A percentile compares a stretch with the other conserved stretches of the same genome.
phyloP scores from a whole-genome alignment of 306 rosid species.

The Corylus avellana region DNA sequence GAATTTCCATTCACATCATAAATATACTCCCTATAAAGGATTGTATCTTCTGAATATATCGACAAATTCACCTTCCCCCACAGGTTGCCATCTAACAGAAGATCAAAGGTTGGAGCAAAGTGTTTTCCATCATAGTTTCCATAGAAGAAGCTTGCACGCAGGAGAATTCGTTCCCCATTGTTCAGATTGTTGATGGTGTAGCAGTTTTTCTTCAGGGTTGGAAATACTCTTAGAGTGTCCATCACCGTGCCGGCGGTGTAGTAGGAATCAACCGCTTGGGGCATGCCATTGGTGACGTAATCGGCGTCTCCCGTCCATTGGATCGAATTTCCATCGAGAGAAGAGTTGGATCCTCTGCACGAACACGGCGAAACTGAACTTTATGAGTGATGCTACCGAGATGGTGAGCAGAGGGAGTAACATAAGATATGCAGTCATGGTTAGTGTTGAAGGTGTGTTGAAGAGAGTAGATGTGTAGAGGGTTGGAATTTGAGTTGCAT shows the following conservation, averaged over 20 bases:
- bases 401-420: background rate
- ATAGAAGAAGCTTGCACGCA: constrained; percentile 30
- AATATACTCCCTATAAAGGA: constrained; percentile 26
- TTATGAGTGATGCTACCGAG: background rate
- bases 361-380: constrained; percentile 7
- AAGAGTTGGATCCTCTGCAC: constrained; percentile 26
- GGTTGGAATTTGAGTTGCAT: no score
- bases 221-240: constrained; percentile 20
- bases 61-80: constrained; percentile 19
- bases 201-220: constrained; percentile 24
- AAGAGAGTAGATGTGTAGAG: no score
- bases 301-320: constrained; percentile 26
- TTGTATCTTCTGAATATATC: background rate
- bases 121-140: constrained; percentile 30
- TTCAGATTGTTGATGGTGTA: constrained; percentile 8
- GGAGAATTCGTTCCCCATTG: constrained; percentile 19
- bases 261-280: background rate
- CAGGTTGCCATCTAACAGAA: constrained; percentile 30
- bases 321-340: background rate
- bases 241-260: background rate
- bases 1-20: constrained; percentile 33
- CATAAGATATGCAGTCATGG: background rate
- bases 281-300: constrained; percentile 18
- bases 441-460: no score
- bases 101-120: constrained; percentile 33